Percentiles rank a stretch among this genome's conserved stretches.
These are phyloP conservation scores for Fusarium sp. DNA, from an alignment of 2,329 filamentous ascomycete species.

Conservation along the genomic window DNA sequence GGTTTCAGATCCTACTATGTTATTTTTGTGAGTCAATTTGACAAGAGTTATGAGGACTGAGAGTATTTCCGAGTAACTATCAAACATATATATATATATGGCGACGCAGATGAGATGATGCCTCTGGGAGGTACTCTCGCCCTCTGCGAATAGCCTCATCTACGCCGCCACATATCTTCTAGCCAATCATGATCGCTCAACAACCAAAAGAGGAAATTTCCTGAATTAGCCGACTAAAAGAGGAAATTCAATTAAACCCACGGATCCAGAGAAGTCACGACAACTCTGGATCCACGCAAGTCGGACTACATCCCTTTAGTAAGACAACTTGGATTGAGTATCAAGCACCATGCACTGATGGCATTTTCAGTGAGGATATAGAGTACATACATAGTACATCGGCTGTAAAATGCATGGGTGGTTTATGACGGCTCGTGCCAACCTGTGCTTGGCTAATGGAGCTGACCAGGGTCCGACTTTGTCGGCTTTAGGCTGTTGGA, in stretches of 20 bases:
- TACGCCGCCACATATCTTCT: background rate
- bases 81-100: too few species aligned
- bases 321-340: background rate
- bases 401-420: too few species aligned
- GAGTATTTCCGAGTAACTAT: background rate
- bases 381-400: too few species aligned
- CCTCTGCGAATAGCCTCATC: background rate
- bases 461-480: background rate
- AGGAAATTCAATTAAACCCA: background rate
- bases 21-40: background rate
- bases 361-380: too few species aligned
- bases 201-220: background rate
- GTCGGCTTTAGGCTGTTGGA: constrained; percentile 3
- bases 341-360: background rate
- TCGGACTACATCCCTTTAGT: background rate
- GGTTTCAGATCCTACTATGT: background rate
- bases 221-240: background rate
- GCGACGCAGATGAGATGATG: background rate
- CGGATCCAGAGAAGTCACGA: background rate
- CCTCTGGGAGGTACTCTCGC: background rate
- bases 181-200: background rate
- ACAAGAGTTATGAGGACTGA: background rate
- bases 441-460: background rate
- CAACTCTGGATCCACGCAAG: background rate
- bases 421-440: background rate